A percentile compares a stretch with the other conserved stretches of the same genome.
These are phyloP conservation scores for Capsicum baccatum DNA, from an alignment of 257 asterid genomes.

Conservation along the genomic window DNA sequence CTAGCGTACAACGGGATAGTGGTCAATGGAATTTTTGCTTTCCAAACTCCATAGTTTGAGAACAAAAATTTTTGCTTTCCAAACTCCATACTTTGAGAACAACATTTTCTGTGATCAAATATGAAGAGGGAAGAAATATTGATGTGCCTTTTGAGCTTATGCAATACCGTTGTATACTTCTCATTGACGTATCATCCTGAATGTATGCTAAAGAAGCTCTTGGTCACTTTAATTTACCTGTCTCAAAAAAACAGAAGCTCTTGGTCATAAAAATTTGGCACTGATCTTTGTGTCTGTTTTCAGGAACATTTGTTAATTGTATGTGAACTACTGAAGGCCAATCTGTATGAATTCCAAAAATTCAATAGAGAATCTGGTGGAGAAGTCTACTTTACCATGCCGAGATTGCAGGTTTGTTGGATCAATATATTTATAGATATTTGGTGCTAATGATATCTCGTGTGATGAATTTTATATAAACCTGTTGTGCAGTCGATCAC, in stretches of 20 bases:
- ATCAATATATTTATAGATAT: background rate
- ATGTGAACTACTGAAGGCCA: slow-evolving; percentile 80
- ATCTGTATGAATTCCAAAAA: slow-evolving; percentile 75
- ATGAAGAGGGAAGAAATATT: slow-evolving; percentile 18
- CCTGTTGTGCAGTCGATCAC: slow-evolving; percentile 62
- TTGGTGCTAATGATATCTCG: background rate
- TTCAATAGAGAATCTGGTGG: slow-evolving; percentile 85
- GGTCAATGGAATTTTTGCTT: background rate
- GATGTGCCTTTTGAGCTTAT: slow-evolving; percentile 24
- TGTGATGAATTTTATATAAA: background rate
- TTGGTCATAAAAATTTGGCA: slow-evolving; percentile 14
- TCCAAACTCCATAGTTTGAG: background rate
- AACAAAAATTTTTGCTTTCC: background rate
- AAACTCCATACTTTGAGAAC: background rate
- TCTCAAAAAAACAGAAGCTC: background rate
- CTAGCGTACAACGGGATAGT: slow-evolving; percentile 5
- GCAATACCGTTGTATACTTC: background rate
- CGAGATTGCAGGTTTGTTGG: slow-evolving; percentile 67
- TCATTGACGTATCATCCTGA: background rate
- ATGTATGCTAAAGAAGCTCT: background rate
- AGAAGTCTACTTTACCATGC: slow-evolving; percentile 86
- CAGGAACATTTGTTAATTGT: slow-evolving; percentile 84
- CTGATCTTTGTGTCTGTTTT: slow-evolving; percentile 27
- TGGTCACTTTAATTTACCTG: background rate
- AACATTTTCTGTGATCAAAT: slow-evolving; percentile 7